Evolutionary conservation across 257 asterid genomes (phyloP).

Genomic region (Solanum boliviense): DNA sequence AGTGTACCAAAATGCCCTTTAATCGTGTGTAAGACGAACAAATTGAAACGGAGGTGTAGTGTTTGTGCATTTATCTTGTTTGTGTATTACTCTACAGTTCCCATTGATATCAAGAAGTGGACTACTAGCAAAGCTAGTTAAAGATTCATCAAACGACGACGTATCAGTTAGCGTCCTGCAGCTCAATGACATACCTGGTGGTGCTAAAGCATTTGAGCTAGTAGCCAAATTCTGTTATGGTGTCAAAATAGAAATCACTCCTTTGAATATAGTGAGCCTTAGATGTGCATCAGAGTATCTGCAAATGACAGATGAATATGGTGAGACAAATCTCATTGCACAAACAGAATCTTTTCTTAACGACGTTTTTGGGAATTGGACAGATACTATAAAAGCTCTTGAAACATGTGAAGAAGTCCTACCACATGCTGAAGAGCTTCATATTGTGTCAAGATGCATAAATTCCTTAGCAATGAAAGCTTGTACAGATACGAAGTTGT

Average conservation of each 20-base stretch:
- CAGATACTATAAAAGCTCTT: slow-evolving; percentile 3
- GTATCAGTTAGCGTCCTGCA: not conserved
- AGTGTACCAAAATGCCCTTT: not conserved
- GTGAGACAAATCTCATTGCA: not conserved
- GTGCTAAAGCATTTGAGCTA: slow-evolving; percentile 2
- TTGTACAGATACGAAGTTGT: not conserved
- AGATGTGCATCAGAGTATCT: slow-evolving; percentile 6
- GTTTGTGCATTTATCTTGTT: not conserved
- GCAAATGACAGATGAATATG: not conserved
- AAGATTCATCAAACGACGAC: not conserved
- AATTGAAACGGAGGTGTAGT: not conserved
- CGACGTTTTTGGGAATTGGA: not conserved
- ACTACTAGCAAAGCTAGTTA: not conserved
- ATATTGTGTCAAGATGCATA: slow-evolving; percentile 1
- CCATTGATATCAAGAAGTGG: slow-evolving; percentile 9
- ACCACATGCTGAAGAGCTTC: slow-evolving; percentile 7
- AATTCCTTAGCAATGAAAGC: slow-evolving; percentile 9
- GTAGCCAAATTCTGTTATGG: slow-evolving; percentile 5
- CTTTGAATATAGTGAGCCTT: not conserved
- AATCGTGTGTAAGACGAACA: not conserved
- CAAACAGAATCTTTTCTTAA: slow-evolving; percentile 1
- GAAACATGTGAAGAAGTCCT: slow-evolving; percentile 7
- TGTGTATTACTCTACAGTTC: not conserved
- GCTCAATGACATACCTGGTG: not conserved
- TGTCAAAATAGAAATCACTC: not conserved